These are phyloP conservation scores for Aspergillus latus DNA, from an alignment of 2,329 filamentous ascomycete genomes.

Conservation along the genomic window DNA sequence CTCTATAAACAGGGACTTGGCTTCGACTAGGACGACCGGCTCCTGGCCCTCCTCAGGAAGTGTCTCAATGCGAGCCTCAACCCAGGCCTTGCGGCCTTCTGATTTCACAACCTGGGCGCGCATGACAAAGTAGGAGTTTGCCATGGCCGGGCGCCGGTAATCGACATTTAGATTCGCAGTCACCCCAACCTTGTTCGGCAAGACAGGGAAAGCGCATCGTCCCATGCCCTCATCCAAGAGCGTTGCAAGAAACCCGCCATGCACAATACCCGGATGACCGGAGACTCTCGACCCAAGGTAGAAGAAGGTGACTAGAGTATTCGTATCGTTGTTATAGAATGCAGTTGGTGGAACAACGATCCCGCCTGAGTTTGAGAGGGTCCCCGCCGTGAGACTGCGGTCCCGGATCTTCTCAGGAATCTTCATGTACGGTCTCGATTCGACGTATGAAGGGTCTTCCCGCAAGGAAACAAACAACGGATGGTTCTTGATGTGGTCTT, in stretches of 20 bases:
- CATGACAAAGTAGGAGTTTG: slow-evolving; percentile 73
- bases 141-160: slow-evolving; percentile 78
- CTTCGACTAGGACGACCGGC: slow-evolving; percentile 72
- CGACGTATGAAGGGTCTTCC: slow-evolving; percentile 63
- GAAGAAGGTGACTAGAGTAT: slow-evolving; percentile 68
- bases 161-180: slow-evolving; percentile 82
- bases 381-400: slow-evolving; percentile 79
- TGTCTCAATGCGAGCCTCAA: slow-evolving; percentile 81
- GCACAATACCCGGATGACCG: slow-evolving; percentile 86
- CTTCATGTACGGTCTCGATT: slow-evolving; percentile 83
- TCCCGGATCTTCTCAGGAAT: slow-evolving; percentile 68
- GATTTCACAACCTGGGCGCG: slow-evolving; percentile 77
- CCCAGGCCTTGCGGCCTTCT: slow-evolving; percentile 93
- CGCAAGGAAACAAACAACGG: slow-evolving; percentile 72
- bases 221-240: slow-evolving; percentile 88
- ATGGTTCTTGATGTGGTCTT: slow-evolving; percentile 72
- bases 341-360: slow-evolving; percentile 78
- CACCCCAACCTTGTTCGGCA: slow-evolving; percentile 77
- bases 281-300: slow-evolving; percentile 79
- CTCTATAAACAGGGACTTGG: slow-evolving; percentile 83
- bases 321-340: slow-evolving; percentile 71
- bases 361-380: slow-evolving; percentile 70
- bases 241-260: slow-evolving; percentile 88
- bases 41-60: slow-evolving; percentile 63
- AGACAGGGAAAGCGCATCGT: slow-evolving; percentile 79